A percentile compares a stretch with the other conserved stretches of the same genome.
Evolutionary conservation across 305 asterid species (phyloP).

Genomic region (Fraxinus dipetala): DNA sequence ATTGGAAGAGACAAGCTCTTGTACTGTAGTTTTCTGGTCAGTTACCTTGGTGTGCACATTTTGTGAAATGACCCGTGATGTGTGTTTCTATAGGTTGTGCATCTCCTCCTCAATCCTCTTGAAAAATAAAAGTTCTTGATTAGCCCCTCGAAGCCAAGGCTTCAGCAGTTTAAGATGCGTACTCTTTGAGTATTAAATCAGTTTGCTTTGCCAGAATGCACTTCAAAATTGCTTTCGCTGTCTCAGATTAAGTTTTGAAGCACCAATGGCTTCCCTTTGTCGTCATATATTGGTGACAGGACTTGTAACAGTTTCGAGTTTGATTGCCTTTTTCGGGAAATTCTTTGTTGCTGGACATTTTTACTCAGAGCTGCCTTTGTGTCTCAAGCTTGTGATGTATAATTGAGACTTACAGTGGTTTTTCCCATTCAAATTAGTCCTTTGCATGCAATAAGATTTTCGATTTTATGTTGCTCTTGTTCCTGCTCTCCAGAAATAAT

Average conservation of each 20-base stretch:
- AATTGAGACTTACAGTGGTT: background rate
- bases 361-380: background rate
- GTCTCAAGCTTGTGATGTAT: background rate
- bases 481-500: slow-evolving; percentile 18
- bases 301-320: slow-evolving; percentile 1
- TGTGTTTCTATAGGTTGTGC: slow-evolving; percentile 31
- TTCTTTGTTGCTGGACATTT: slow-evolving; percentile 21
- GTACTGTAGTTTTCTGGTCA: slow-evolving; percentile 13
- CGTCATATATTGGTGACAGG: background rate
- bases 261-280: slow-evolving; percentile 13
- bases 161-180: slow-evolving; percentile 28
- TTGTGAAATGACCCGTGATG: slow-evolving; percentile 33
- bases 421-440: background rate
- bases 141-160: slow-evolving; percentile 35
- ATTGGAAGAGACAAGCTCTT: slow-evolving; percentile 12
- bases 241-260: slow-evolving; percentile 28
- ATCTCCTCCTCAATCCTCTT: slow-evolving; percentile 40
- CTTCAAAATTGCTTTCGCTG: background rate
- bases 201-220: background rate
- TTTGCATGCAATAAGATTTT: background rate
- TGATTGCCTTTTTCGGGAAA: slow-evolving; percentile 6
- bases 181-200: slow-evolving; percentile 18
- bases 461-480: background rate
- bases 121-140: slow-evolving; percentile 36
- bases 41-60: slow-evolving; percentile 11